Percentiles rank a stretch among this genome's conserved stretches.
phyloP scores from a whole-genome alignment of 2,329 filamentous ascomycete genomes.

The Penicillium fuscoglaucum region DNA sequence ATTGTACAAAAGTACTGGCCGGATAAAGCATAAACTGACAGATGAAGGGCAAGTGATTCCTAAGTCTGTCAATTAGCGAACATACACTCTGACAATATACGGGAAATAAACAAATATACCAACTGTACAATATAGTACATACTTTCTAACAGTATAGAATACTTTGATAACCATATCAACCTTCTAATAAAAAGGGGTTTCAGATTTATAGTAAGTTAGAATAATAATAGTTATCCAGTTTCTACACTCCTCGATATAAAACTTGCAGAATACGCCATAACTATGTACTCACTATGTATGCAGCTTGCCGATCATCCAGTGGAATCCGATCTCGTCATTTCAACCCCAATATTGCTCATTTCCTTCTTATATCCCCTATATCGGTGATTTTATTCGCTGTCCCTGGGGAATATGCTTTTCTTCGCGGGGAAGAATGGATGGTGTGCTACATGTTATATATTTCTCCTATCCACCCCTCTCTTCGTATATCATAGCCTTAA shows the following conservation, averaged over 20 bases:
- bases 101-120: not conserved
- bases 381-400: not conserved
- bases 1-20: slow-evolving; percentile 44
- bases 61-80: not conserved
- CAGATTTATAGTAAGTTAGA: not conserved
- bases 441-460: not conserved
- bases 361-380: not conserved
- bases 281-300: not conserved
- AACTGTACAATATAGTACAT: not conserved
- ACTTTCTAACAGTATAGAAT: not conserved
- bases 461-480: not conserved
- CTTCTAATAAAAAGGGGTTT: not conserved
- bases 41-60: not conserved
- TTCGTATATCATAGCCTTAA: not conserved
- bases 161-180: not conserved
- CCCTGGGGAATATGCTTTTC: not conserved
- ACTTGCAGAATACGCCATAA: not conserved
- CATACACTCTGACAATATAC: not conserved
- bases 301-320: not conserved
- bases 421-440: not conserved
- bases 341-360: slow-evolving; percentile 8
- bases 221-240: not conserved
- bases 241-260: not conserved
- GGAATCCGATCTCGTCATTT: slow-evolving; percentile 1
- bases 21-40: slow-evolving; percentile 15